Percentiles rank a stretch among this genome's conserved stretches.
These are phyloP conservation scores for Priceomyces melissophilus DNA, from an alignment of 805 yeast genomes.

Conservation along the genomic window DNA sequence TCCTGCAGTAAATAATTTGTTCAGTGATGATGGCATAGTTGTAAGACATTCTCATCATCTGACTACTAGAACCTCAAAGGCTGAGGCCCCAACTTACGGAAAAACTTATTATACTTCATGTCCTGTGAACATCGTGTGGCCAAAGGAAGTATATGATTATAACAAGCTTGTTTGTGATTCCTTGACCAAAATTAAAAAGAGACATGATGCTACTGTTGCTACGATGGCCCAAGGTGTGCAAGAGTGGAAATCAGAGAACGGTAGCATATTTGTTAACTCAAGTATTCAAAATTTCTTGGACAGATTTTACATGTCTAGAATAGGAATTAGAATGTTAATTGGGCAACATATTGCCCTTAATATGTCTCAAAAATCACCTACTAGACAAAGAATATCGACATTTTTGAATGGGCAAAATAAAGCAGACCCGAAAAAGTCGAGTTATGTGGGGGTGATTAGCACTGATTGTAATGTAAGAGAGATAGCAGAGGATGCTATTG, in stretches of 20 bases:
- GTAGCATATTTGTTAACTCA: slow-evolving; percentile 53
- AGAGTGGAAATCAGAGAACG: slow-evolving; percentile 70
- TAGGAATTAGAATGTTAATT: slow-evolving; percentile 88
- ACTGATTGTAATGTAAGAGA: slow-evolving; percentile 80
- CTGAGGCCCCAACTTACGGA: slow-evolving; percentile 40
- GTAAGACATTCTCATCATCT: slow-evolving; percentile 16
- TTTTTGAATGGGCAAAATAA: slow-evolving; percentile 30
- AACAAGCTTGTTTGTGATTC: slow-evolving; percentile 65
- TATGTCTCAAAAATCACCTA: slow-evolving; percentile 53
- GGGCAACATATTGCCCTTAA: slow-evolving; percentile 91
- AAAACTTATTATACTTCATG: slow-evolving; percentile 50
- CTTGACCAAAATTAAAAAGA: slow-evolving; percentile 65
- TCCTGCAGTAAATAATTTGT: slow-evolving; percentile 39
- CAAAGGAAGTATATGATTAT: slow-evolving; percentile 68
- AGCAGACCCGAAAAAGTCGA: slow-evolving; percentile 26
- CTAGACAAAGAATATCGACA: slow-evolving; percentile 33
- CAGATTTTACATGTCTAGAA: slow-evolving; percentile 83
- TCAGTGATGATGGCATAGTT: slow-evolving; percentile 52
- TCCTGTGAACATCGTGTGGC: slow-evolving; percentile 59
- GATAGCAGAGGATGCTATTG: slow-evolving; percentile 83
- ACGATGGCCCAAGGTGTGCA: slow-evolving; percentile 90
- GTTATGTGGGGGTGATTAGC: slow-evolving; percentile 87
- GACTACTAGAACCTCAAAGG: slow-evolving; percentile 7
- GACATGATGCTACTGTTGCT: slow-evolving; percentile 92
- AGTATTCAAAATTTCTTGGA: slow-evolving; percentile 80